Percentiles rank a stretch among this genome's conserved stretches.
These are phyloP conservation scores for Coemansia sp. DNA, from an alignment of 192 early-diverging fungal species.

Conservation along the genomic window DNA sequence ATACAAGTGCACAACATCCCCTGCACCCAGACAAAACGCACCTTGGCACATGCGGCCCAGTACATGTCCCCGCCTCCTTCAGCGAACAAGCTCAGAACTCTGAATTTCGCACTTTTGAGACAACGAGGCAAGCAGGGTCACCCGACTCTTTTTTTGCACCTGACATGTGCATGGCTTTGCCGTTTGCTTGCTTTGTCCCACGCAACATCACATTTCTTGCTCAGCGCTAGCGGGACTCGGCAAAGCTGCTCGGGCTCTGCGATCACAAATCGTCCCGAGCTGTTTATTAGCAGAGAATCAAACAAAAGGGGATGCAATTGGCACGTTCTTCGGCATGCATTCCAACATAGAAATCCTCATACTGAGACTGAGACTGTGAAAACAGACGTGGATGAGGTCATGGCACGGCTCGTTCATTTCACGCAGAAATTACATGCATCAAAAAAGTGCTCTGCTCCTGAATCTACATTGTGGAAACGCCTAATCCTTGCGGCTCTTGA, in stretches of 20 bases:
- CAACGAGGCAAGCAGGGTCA: conserved; percentile 1
- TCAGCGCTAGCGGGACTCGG: not conserved
- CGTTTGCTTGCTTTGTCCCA: not conserved
- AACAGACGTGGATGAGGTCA: not conserved
- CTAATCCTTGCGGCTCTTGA: conserved; percentile 57
- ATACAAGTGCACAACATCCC: too few species aligned
- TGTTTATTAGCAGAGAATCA: not conserved
- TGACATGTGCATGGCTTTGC: not conserved
- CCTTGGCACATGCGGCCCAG: not conserved
- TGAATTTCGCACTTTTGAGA: conserved; percentile 23
- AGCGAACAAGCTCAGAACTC: conserved; percentile 51
- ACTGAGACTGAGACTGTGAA: not conserved
- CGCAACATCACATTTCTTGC: not conserved
- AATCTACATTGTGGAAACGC: not conserved
- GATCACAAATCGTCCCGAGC: not conserved
- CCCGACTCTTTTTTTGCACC: conserved; percentile 3
- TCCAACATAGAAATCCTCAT: not conserved
- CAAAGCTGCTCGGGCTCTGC: not conserved
- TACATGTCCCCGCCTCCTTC: conserved; percentile 2
- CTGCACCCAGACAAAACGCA: not conserved
- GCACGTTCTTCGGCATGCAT: not conserved
- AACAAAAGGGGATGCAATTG: not conserved
- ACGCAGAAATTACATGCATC: not conserved
- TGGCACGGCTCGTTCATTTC: not conserved
- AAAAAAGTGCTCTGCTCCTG: not conserved